Base-by-base conservation (phyloP, 108 stramenopile genomes). In the Licmophora abbreviata region DNA sequence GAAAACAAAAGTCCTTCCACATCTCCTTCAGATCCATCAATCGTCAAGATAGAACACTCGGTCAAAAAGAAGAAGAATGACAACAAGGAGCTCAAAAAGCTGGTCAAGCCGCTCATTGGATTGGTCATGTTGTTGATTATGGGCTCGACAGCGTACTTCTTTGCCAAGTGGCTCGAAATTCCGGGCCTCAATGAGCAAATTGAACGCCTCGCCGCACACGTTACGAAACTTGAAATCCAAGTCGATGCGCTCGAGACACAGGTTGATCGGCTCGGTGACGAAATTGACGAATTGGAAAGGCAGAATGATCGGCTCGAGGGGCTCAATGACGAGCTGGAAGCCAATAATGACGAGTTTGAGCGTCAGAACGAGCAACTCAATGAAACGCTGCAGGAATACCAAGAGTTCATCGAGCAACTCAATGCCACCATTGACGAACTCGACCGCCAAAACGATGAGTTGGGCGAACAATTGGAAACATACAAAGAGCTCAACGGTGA, bases 151-250 rank as follows among this genome's bases (percentile, higher is more conserved):
- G 48, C 38, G n/a, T 48, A 17, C 18, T 45, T 33, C 1, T 26
- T 46, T 24, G 48, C 60, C 2, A 49, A 51, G 22, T 72, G 63
- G 63, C 20, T 66, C 41, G 17, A 52, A 41, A 68, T 74, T 28
- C 72, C 72, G 4, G 61, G 61, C 17, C 55, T 74, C 3, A 58
- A 61, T 0, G 27, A 44, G 3, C 70, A 72, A 42, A 52, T 72
- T 3, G 49, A 58, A 9, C 43, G 36, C 15, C 51, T 72, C 11
- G 61, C 63, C 44, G 66, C 15, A 3, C 61, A 73, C 26, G 61
- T 72, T 3, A 1, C 20, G 11, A 8, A 17, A 10, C 29, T 64
- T 4, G 15, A 64, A 12, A 10, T 8, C 3, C 20, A 66, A 45
- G 40, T 66, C 34, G n/a, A 33, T 18, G 29, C 26, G 6, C 58